Conservation (phyloP, 169 alveolate species). For the Amoebophrya sp. region DNA sequence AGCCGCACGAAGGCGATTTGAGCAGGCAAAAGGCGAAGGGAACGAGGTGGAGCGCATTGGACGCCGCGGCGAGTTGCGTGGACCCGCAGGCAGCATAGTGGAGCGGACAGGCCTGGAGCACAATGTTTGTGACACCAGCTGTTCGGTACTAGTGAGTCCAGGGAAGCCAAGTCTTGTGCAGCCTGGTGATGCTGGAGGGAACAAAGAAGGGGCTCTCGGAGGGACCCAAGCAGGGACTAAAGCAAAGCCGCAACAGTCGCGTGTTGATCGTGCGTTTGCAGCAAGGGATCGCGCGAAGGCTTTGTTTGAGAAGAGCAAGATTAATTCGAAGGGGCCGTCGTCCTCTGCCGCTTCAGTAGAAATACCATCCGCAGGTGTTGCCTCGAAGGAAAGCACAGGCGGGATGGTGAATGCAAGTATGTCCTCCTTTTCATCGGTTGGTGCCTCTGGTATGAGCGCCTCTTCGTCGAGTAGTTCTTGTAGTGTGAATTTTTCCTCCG, state of each 20-base stretch:
- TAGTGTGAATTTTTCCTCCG: too few species aligned
- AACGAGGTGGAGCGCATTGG: background rate
- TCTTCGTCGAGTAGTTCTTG: too few species aligned
- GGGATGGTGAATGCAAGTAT: too few species aligned
- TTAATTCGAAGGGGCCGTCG: background rate
- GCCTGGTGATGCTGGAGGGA: too few species aligned
- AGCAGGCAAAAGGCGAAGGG: background rate
- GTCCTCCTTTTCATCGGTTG: too few species aligned
- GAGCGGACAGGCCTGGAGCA: conserved; percentile 19
- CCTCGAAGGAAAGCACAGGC: background rate
- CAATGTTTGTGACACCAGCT: too few species aligned
- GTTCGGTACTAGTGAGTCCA: too few species aligned
- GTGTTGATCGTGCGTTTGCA: background rate
- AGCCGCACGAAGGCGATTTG: background rate
- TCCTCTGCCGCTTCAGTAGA: background rate
- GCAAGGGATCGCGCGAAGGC: background rate
- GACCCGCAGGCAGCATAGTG: background rate
- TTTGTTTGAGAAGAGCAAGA: background rate
- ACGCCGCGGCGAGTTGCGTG: background rate
- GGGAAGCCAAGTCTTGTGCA: too few species aligned
- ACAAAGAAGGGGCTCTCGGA: too few species aligned
- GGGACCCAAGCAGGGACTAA: too few species aligned
- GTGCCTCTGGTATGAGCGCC: too few species aligned
- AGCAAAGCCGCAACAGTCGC: background rate
- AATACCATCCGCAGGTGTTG: background rate